Base-by-base conservation (phyloP, 768 basidiomycete species). In the Pleurotus cornucopiae region DNA sequence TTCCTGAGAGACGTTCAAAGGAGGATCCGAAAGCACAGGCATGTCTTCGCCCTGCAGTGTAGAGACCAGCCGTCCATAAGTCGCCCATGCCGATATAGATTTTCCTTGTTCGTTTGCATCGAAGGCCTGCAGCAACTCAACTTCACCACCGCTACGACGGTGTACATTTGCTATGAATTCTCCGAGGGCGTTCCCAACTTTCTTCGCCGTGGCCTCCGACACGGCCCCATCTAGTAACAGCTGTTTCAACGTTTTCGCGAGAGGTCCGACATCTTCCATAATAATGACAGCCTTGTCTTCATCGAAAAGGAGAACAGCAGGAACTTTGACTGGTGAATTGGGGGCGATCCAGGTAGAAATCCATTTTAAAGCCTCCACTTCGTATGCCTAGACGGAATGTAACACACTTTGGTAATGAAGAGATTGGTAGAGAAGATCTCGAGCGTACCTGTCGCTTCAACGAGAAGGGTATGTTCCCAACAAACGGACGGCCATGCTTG, bases 131-230 rank as follows among this genome's bases (percentile, higher is more conserved):
- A 75, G 57, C 41, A 77, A 63, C 1, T 54, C 53, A 13, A 58
- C 58, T 7, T 67, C 49, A 20, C 61, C 60, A n/a, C 66, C 62
- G 34, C 79, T 73, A 77, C 78, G 79, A 5, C 59, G 57, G 62
- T 89, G 87, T 55, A 88, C 49, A 14, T 61, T 60, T 3, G 71
- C 74, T n/a, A 87, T 68, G 67, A 86, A 88, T 49, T 65, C 61
- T 2, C 86, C 86, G 1, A 88, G 67, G 3, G 71, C 77, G 7
- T 61, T 49, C 6, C 86, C 87, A 38, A 88, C 81, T 23, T 74
- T 64, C 39, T 66, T 61, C 2, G 74, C 76, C 25, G 72, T 48
- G 11, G 56, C 60, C 2, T 67, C 46, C 1, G 71, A 58, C 2
- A 70, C 69, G 4, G 57, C 59, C 34, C 73, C 73, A 30, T 70